Conservation (phyloP, 345 rosid species). For the Gossypium ekmanianum region DNA sequence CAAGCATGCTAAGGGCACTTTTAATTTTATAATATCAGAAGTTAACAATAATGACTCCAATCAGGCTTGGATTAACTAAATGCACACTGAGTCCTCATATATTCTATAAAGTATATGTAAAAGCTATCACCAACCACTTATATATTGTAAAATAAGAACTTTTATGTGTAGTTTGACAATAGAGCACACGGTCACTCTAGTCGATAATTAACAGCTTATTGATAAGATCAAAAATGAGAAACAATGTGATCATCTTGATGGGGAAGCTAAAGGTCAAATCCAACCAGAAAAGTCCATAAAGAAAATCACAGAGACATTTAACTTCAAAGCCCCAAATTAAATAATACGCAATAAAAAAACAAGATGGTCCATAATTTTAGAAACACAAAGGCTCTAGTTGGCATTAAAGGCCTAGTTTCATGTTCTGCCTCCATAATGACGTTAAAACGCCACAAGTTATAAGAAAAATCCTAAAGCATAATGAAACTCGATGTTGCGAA, state of each 20-base stretch:
- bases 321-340: background rate
- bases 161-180: background rate
- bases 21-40: background rate
- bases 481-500: background rate
- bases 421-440: background rate
- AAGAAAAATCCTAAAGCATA: background rate
- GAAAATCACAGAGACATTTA: background rate
- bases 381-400: background rate
- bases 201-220: background rate
- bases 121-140: background rate
- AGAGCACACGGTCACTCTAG: background rate
- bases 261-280: background rate
- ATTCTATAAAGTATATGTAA: background rate
- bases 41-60: background rate
- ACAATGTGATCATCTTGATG: background rate
- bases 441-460: background rate
- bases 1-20: background rate
- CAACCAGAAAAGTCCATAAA: background rate
- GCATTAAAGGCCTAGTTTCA: conserved; percentile 1
- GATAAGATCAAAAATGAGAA: background rate
- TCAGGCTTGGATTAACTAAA: background rate
- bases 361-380: background rate
- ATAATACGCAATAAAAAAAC: background rate
- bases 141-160: background rate
- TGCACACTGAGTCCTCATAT: background rate